Evolutionary conservation across 106 monocot genomes (phyloP).

Genomic region (Dendrobium officinale): DNA sequence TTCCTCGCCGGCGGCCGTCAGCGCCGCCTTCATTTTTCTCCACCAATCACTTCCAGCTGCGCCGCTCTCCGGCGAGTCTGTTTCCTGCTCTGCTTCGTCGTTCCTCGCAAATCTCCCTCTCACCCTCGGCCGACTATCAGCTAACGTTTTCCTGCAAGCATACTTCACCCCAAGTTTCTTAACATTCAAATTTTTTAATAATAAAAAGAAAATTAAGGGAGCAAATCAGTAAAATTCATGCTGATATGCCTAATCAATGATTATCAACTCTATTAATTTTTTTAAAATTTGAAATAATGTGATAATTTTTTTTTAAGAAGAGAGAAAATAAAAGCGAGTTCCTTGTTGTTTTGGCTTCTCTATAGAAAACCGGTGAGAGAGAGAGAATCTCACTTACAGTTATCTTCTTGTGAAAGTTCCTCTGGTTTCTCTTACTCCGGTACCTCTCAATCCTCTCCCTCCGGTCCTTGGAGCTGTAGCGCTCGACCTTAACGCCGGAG

Average conservation of each 20-base stretch:
- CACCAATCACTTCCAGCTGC: conserved; percentile 14
- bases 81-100: conserved; percentile 23
- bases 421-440: conserved; percentile 51
- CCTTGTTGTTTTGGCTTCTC: too few relatives aligned
- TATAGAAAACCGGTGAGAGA: too few relatives aligned
- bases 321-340: neutral
- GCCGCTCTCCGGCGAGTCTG: neutral
- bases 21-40: conserved; percentile 15
- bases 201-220: neutral
- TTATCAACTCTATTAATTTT: too few relatives aligned
- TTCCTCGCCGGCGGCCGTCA: conserved; percentile 3
- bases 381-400: conserved; percentile 27
- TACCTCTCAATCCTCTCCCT: conserved; percentile 69
- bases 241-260: too few relatives aligned
- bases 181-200: neutral
- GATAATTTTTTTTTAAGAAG: neutral
- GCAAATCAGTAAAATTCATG: neutral
- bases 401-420: conserved; percentile 86
- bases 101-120: conserved; percentile 39
- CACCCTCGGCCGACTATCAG: conserved; percentile 33
- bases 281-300: too few relatives aligned
- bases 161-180: conserved; percentile 12
- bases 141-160: conserved; percentile 43
- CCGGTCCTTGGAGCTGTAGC: conserved; percentile 61
- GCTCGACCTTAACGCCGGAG: conserved; percentile 11